Evolutionary conservation across 2,329 filamentous ascomycete genomes (phyloP).

Genomic region (Colletotrichum brevisporum): DNA sequence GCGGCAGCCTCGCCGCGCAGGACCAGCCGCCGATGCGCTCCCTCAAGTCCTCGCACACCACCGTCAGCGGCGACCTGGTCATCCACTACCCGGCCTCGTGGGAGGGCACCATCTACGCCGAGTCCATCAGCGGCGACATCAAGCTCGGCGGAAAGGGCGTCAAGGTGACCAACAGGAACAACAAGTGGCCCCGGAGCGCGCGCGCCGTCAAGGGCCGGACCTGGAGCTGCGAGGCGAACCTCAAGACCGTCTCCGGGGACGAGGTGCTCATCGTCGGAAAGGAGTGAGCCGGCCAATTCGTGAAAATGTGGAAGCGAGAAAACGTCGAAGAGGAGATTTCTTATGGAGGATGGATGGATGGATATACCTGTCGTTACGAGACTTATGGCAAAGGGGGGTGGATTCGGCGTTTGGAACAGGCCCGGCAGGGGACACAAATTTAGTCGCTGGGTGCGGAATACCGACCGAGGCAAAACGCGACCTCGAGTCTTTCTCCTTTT

Average conservation of each 20-base stretch:
- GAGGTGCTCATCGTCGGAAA: constrained; percentile 16
- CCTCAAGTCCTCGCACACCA: constrained; percentile 58
- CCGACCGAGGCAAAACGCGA: constrained; percentile 4
- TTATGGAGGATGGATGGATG: constrained; percentile 21
- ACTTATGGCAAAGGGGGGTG: neutral
- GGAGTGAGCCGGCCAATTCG: too few species aligned
- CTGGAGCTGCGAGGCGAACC: neutral
- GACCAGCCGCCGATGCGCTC: constrained; percentile 47
- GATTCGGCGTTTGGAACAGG: neutral
- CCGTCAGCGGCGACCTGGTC: constrained; percentile 59
- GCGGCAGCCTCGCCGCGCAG: neutral
- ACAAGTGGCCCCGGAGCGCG: constrained; percentile 53
- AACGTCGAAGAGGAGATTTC: too few species aligned
- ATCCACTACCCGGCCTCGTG: constrained; percentile 64
- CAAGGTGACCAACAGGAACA: constrained; percentile 47
- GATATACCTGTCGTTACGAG: constrained; percentile 34
- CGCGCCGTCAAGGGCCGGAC: constrained; percentile 46
- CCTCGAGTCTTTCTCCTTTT: neutral
- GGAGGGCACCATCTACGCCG: constrained; percentile 60
- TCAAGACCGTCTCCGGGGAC: constrained; percentile 22
- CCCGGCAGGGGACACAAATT: neutral
- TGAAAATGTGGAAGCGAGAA: neutral
- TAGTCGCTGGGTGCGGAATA: neutral
- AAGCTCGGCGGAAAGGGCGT: constrained; percentile 59
- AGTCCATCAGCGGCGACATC: constrained; percentile 58